Percentiles rank a stretch among this genome's conserved stretches.
phyloP scores from a whole-genome alignment of 208 protist species.

The Leishmania guyanensis region DNA sequence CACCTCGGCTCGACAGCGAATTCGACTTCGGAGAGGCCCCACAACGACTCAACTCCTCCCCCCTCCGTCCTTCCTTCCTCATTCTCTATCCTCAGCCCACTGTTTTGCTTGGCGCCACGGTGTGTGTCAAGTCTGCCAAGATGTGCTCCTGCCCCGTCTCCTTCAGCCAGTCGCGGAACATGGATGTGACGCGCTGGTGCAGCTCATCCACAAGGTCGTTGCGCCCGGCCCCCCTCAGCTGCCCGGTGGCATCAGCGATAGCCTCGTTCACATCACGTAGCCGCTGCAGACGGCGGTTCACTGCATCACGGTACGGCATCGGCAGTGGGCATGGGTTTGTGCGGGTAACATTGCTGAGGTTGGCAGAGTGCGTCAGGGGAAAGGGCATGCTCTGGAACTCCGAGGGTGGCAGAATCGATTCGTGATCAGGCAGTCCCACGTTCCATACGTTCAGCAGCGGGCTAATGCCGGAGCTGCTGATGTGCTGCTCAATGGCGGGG shows the following conservation, averaged over 20 bases:
- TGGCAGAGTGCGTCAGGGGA: constrained; percentile 60
- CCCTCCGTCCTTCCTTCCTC: background rate
- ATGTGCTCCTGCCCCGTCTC: constrained; percentile 76
- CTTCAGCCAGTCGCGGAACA: constrained; percentile 89
- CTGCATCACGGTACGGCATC: constrained; percentile 65
- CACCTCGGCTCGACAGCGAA: background rate
- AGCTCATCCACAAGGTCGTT: constrained; percentile 74
- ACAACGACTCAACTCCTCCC: background rate
- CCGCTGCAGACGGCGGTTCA: constrained; percentile 61
- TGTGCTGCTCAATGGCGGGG: constrained; percentile 84
- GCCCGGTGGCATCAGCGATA: constrained; percentile 62
- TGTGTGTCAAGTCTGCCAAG: constrained; percentile 68
- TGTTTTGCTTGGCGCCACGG: constrained; percentile 12
- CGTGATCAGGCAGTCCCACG: constrained; percentile 65
- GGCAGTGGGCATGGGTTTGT: constrained; percentile 84
- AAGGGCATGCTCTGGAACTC: constrained; percentile 84
- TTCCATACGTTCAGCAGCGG: constrained; percentile 90
- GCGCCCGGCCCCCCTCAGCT: constrained; percentile 69
- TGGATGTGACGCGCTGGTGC: constrained; percentile 64
- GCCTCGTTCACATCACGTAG: constrained; percentile 77
- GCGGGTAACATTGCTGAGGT: constrained; percentile 59
- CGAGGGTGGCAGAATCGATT: constrained; percentile 74
- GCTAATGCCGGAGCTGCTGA: constrained; percentile 78
- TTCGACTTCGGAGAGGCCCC: background rate
- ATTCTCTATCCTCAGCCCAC: background rate